Base-by-base conservation (phyloP, 225 moss, liverwort and hornwort species). In the Neckera pumila region DNA sequence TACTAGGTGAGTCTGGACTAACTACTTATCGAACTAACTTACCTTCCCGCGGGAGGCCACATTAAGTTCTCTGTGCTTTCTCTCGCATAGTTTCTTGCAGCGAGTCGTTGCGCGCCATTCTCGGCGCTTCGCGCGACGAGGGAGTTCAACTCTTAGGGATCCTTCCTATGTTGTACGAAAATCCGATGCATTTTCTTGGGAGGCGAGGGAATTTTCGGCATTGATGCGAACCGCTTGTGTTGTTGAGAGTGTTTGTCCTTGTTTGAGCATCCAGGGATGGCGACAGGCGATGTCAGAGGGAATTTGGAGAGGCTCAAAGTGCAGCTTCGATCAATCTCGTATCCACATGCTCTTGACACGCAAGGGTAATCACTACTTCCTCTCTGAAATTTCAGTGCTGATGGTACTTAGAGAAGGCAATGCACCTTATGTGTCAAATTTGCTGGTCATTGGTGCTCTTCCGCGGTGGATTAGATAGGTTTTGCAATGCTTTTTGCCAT, bases 301-400 rank as follows among this genome's bases (percentile, higher is more conserved):
- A 98, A 98, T 88, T 95, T 96, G 89, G 98, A 98, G 93, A 96
- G 98, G 82, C 71, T 98, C 53, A 95, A 96, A 76, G 91, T 96
- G 85, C 98, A 98, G 90, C 93, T 98, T 72, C 96, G 94, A 40
- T 98, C 96, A 38, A 94, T 98, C 82, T 93, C 95, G 54, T 98
- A 96, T 92, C 96, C 98, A 56, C 95, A 96, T 88, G 90, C 92
- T 60, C 86, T 98, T 67, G 98, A 98, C 74, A 90, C 89, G 70
- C 94, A 96, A 94, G 95, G 98, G 98, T 98, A 84, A 78, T 47
- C 59, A 79, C 65, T 72, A 28, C 57, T 72, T 23, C 60, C 63
- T 84, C 56, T 86, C 54, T 84, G 45, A 65, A 85, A 65, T 82
- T 79, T 83, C 79, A 58, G 49, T 69, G 72, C 9, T 34, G 75